Percentiles rank a stretch among this genome's conserved stretches.
Conservation (phyloP, 1,284 basidiomycete genomes). For the Cutaneotrichosporon daszewskae region DNA sequence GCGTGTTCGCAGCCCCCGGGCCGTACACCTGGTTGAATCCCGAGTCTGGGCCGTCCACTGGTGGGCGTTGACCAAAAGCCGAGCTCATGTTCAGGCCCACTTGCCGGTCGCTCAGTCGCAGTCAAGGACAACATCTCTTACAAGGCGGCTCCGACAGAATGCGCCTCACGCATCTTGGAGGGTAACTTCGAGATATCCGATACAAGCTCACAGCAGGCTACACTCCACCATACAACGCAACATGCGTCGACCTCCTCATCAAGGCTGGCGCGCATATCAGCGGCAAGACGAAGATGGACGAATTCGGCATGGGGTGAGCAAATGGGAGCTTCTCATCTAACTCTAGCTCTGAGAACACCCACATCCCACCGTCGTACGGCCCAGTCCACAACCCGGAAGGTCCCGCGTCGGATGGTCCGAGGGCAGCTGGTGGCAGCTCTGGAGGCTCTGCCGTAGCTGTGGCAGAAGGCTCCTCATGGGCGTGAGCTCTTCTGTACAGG, state of each 20-base stretch:
- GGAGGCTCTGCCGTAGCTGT: slow-evolving; percentile 52
- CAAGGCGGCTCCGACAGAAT: slow-evolving; percentile 62
- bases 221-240: slow-evolving; percentile 77
- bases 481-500: slow-evolving; percentile 52
- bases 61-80: slow-evolving; percentile 3
- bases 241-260: slow-evolving; percentile 64
- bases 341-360: slow-evolving; percentile 29
- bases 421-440: slow-evolving; percentile 60
- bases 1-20: slow-evolving; percentile 6
- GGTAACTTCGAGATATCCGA: slow-evolving; percentile 46
- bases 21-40: slow-evolving; percentile 35
- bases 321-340: neutral
- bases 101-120: slow-evolving; percentile 51
- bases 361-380: slow-evolving; percentile 25
- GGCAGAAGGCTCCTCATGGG: slow-evolving; percentile 62
- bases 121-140: slow-evolving; percentile 87
- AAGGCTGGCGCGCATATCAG: slow-evolving; percentile 64
- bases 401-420: slow-evolving; percentile 40
- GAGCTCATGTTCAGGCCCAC: slow-evolving; percentile 17
- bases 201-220: slow-evolving; percentile 54
- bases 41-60: slow-evolving; percentile 13
- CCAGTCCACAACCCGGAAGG: slow-evolving; percentile 68
- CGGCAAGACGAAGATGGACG: slow-evolving; percentile 93
- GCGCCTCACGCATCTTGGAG: slow-evolving; percentile 67
- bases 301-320: slow-evolving; percentile 96